phyloP scores from a whole-genome alignment of 2,329 filamentous ascomycete genomes.

The Epichloe hybrida region DNA sequence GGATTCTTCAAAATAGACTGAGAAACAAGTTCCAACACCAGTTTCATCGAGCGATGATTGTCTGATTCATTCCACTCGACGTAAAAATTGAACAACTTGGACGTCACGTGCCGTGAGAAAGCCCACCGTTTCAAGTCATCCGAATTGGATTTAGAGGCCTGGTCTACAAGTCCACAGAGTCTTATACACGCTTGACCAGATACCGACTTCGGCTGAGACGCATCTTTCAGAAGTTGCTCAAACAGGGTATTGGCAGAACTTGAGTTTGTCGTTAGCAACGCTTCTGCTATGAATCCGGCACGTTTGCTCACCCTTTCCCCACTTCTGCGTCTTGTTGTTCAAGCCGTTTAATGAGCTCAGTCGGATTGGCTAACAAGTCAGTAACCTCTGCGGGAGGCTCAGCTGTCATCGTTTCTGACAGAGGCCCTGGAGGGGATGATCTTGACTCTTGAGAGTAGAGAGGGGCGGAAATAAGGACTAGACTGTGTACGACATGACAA shows the following conservation, averaged over 20 bases:
- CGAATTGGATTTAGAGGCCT: constrained; percentile 37
- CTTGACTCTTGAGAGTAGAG: neutral
- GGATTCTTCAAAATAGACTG: constrained; percentile 39
- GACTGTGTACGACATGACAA: neutral
- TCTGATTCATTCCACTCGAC: constrained; percentile 55
- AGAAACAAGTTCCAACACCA: constrained; percentile 45
- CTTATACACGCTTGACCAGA: constrained; percentile 44
- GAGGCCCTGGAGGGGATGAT: neutral
- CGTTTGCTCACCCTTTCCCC: constrained; percentile 23
- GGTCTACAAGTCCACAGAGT: constrained; percentile 49
- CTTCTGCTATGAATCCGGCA: neutral
- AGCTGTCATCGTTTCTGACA: constrained; percentile 8
- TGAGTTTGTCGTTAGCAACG: constrained; percentile 5
- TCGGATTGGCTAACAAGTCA: constrained; percentile 23
- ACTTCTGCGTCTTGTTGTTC: constrained; percentile 22
- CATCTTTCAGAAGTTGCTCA: constrained; percentile 31
- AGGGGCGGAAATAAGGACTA: neutral
- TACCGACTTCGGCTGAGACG: constrained; percentile 38
- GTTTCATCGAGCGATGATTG: constrained; percentile 48
- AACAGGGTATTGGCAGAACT: constrained; percentile 29
- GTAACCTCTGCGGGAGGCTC: constrained; percentile 14
- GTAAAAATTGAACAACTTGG: constrained; percentile 46
- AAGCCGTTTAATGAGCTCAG: constrained; percentile 27
- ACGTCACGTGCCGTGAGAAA: constrained; percentile 33
- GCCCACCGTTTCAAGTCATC: constrained; percentile 32